phyloP scores from a whole-genome alignment of 768 basidiomycete genomes.

The Boletus vermiculosoides region DNA sequence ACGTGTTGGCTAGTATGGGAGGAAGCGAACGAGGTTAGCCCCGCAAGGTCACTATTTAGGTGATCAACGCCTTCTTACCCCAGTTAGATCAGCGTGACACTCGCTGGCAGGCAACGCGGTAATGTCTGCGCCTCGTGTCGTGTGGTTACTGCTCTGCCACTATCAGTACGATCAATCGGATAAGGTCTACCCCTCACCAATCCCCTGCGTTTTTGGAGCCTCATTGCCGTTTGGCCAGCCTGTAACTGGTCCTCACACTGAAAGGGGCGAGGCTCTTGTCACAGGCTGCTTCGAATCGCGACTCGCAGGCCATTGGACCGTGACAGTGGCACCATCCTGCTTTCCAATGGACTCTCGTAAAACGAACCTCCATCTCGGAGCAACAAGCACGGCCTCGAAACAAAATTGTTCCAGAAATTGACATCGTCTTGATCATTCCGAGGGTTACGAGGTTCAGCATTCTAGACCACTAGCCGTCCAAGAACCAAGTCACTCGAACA shows the following conservation, averaged over 20 bases:
- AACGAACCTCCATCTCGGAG: neutral
- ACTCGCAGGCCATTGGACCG: neutral
- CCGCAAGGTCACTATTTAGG: neutral
- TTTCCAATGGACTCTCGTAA: neutral
- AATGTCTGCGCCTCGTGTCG: neutral
- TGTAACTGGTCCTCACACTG: neutral
- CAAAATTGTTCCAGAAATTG: neutral
- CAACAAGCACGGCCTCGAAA: neutral
- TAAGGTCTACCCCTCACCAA: neutral
- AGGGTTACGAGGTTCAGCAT: slow-evolving; percentile 1
- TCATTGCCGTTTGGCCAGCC: neutral
- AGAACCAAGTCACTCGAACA: neutral
- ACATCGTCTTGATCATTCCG: slow-evolving; percentile 1
- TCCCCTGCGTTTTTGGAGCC: neutral
- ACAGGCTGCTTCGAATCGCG: neutral
- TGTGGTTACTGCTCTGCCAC: neutral
- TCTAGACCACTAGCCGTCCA: neutral
- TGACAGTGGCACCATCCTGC: neutral
- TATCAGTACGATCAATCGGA: slow-evolving; percentile 1
- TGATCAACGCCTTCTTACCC: neutral
- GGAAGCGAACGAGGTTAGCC: neutral
- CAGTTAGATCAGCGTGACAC: neutral
- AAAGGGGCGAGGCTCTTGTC: slow-evolving; percentile 2
- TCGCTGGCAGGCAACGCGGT: neutral
- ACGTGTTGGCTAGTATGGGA: neutral